Base-by-base conservation (phyloP, 2,329 filamentous ascomycete species). In the Aspergillus awamori region DNA sequence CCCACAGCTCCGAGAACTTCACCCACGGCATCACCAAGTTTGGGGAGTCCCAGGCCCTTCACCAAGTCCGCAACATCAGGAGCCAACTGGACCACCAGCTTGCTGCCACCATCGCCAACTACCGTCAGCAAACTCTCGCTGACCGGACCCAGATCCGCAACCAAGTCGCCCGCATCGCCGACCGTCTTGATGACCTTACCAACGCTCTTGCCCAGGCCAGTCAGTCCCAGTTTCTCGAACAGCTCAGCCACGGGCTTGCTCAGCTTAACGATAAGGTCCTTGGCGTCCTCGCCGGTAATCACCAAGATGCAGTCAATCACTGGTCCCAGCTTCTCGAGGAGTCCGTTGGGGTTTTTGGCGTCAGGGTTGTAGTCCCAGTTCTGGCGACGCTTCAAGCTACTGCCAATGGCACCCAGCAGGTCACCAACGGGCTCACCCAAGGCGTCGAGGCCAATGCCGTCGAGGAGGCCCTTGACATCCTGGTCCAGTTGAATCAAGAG, bases 101-200 rank as follows among this genome's bases (percentile, higher is more conserved):
- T 60, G 2, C 61, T 57, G 30, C 59, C 45, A 38, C 69, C 70
- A 33, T 70, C 55, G n/a, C 64, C 62, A 13, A 69, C 56, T 11
- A 73, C 64, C 48, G 70, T 73, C 41, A 74, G 47, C 43, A 67
- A 59, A 60, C 64, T 64, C 55, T 65, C 60, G 38, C 67, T 59
- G 26, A 65, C 64, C 20, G 65, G 61, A 17, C 61, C 68, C 48
- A 63, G 57, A 48, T 66, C 64, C 15, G 61, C 33, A 52, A 69
- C 39, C 49, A 73, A 66, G 36, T 67, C 65, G 22, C 61, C 61
- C 3, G 69, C 49, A 13, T 36, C 8, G 59, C 54, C 33, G 13
- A 65, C 67, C 11, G 64, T 60, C 53, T 65, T 33, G 47, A 68
- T 36, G 41, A 70, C 63, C 11, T 61, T 17, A 15, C 69, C 67